These are phyloP conservation scores for Speleostelium caveatum DNA, from an alignment of 78 protist species.

Conservation along the genomic window DNA sequence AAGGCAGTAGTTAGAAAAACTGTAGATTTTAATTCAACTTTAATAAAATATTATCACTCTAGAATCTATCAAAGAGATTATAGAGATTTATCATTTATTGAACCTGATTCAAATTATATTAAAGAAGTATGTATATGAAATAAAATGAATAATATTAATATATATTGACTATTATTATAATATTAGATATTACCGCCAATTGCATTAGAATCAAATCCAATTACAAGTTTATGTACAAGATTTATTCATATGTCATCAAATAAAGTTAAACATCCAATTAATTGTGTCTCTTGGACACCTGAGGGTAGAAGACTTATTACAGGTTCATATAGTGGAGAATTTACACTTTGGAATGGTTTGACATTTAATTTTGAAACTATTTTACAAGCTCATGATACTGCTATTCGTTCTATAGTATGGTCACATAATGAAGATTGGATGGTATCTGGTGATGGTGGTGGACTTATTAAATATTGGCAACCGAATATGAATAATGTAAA, in stretches of 20 bases:
- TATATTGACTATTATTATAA: too few species aligned
- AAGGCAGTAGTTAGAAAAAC: slow-evolving; percentile 84
- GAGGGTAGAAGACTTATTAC: slow-evolving; percentile 92
- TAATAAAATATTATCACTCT: slow-evolving; percentile 51
- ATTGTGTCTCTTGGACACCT: slow-evolving; percentile 92
- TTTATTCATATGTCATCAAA: slow-evolving; percentile 87
- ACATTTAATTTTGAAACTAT: slow-evolving; percentile 95
- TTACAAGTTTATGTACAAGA: slow-evolving; percentile 73
- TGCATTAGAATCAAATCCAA: slow-evolving; percentile 68
- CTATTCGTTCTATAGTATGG: slow-evolving; percentile 95
- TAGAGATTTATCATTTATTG: slow-evolving; percentile 59
- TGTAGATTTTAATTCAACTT: slow-evolving; percentile 84
- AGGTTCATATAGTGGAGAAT: slow-evolving; percentile 91
- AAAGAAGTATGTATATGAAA: slow-evolving; percentile 40
- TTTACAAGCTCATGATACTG: slow-evolving; percentile 91
- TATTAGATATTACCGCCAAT: slow-evolving; percentile 83
- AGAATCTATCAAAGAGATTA: slow-evolving; percentile 68
- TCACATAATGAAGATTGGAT: slow-evolving; percentile 91
- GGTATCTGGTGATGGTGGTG: slow-evolving; percentile 90
- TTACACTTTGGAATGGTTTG: slow-evolving; percentile 95
- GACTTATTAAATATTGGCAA: slow-evolving; percentile 96
- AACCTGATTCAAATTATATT: slow-evolving; percentile 69
- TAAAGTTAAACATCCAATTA: slow-evolving; percentile 85
- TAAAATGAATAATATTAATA: too few species aligned
- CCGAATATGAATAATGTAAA: slow-evolving; percentile 94